Evolutionary conservation across 257 asterid species (phyloP), one percentile per base, ranked within the genome.

Genomic region (Cruciata laevipes): DNA sequence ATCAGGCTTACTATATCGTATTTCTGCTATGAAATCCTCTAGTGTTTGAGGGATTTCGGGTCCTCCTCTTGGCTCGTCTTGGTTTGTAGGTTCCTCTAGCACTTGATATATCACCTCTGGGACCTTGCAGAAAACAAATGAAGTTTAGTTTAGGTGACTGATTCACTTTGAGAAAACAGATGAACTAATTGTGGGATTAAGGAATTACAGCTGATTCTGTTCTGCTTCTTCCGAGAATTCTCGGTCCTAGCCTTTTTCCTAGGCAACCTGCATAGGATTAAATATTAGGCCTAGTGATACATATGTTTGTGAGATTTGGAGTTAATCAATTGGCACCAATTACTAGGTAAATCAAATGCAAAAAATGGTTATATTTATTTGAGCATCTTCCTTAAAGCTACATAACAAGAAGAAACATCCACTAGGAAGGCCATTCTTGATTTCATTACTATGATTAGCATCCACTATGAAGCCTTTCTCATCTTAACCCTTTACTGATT

Each of bases 101-200:
- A 89, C 89, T 80, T 80, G 84, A 76, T 87, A 95, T 63, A 95
- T 95, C 74, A 91, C 91, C 73, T 87, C 85, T 35, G 98, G 98
- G 67, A 95, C 96, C 98, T 95, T 81, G 37, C 61, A 82, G 55
- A 71, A 65, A 21, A 61, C 67, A 61, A 42, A 63, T 40, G 56
- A 59, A 61, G 23, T 55, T 65, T 35, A 65, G 66, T 71, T 61
- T n/a, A 53, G 56, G 14, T 30, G 10, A 49, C 8, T 51, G 24
- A n/a, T 71, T 57, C 58, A 25, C 60, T 38, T 4, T 31, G 31
- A 42, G 60, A 52, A 47, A 16, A 14, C 55, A 47, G 3, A 47
- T 17, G 20, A 3, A 47, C n/a, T 3, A 14, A 47, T 47, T 18
- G 3, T 13, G 61, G 40, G 76, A 38, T 73, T 30, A 71, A 73